Conservation (phyloP, 164 flowering plant genomes). For the Macadamia tetraphylla region DNA sequence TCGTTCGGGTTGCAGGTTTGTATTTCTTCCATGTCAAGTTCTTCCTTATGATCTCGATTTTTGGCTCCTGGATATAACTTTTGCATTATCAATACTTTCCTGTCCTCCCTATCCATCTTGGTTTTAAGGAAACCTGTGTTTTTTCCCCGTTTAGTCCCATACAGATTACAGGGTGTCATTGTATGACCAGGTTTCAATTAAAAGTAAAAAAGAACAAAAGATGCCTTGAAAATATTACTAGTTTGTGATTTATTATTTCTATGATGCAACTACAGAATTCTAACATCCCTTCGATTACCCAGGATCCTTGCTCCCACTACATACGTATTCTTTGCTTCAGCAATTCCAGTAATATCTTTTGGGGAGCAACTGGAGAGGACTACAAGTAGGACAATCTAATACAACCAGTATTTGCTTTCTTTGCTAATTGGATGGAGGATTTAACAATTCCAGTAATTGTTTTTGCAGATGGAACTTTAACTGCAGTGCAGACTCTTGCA, state of each 20-base stretch:
- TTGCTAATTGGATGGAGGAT: not conserved
- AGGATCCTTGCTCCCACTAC: constrained; percentile 31
- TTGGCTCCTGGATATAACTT: not conserved
- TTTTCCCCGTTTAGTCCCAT: not conserved
- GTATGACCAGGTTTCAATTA: not conserved
- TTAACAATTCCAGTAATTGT: not conserved
- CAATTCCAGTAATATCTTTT: constrained; percentile 28
- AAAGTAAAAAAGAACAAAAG: too few species aligned
- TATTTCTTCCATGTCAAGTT: constrained; percentile 3
- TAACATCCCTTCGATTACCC: not conserved
- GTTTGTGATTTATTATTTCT: not conserved
- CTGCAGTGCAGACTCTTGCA: constrained; percentile 46
- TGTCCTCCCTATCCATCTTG: not conserved
- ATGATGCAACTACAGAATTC: not conserved
- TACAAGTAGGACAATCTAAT: constrained; percentile 12
- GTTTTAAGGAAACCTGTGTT: not conserved
- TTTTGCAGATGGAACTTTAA: constrained; percentile 45
- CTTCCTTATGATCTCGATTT: not conserved
- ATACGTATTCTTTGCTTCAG: constrained; percentile 31
- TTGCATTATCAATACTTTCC: not conserved
- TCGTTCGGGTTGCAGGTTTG: constrained; percentile 76
- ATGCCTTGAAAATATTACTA: not conserved
- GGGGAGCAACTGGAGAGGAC: constrained; percentile 29
- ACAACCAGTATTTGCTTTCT: not conserved
- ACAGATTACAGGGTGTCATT: not conserved